A percentile compares a stretch with the other conserved stretches of the same genome.
phyloP scores from a whole-genome alignment of 2,329 filamentous ascomycete species.

The Didymella pomorum region DNA sequence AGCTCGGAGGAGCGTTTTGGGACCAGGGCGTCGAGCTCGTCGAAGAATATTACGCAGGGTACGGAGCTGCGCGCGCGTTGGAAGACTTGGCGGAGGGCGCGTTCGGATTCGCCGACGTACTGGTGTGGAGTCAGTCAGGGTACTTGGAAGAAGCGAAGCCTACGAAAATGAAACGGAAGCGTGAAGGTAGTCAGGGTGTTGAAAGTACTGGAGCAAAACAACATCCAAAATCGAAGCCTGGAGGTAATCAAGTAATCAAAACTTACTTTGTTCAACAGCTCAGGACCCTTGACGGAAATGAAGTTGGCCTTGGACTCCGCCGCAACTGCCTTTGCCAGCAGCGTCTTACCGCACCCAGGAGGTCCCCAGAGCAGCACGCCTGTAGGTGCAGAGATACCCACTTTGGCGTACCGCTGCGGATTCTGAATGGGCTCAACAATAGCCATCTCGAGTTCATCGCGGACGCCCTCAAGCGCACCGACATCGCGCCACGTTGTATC shows the following conservation, averaged over 20 bases:
- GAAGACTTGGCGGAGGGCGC: slow-evolving; percentile 91
- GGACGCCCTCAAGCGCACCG: slow-evolving; percentile 80
- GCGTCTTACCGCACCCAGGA: slow-evolving; percentile 94
- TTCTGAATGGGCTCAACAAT: slow-evolving; percentile 90
- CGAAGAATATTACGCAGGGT: slow-evolving; percentile 97
- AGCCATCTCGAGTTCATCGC: slow-evolving; percentile 80
- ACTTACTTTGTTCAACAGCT: slow-evolving; percentile 83
- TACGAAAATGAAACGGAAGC: too few species aligned
- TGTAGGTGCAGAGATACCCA: slow-evolving; percentile 81
- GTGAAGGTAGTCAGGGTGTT: neutral
- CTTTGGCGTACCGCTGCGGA: slow-evolving; percentile 76
- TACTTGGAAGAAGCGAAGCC: too few species aligned
- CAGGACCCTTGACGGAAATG: slow-evolving; percentile 96
- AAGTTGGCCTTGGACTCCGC: slow-evolving; percentile 97
- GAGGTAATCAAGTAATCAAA: neutral
- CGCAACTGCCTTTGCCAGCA: slow-evolving; percentile 94
- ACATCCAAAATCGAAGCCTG: neutral
- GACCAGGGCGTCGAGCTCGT: slow-evolving; percentile 93
- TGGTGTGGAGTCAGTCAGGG: too few species aligned
- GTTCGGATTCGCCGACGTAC: slow-evolving; percentile 95
- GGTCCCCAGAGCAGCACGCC: slow-evolving; percentile 96
- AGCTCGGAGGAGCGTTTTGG: slow-evolving; percentile 79
- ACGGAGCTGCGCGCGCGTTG: slow-evolving; percentile 83
- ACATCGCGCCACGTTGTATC: slow-evolving; percentile 94
- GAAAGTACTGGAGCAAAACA: neutral